Percentiles rank a stretch among this genome's conserved stretches.
Evolutionary conservation across 2,329 filamentous ascomycete genomes (phyloP).

Genomic region (Aspergillus ibericus): DNA sequence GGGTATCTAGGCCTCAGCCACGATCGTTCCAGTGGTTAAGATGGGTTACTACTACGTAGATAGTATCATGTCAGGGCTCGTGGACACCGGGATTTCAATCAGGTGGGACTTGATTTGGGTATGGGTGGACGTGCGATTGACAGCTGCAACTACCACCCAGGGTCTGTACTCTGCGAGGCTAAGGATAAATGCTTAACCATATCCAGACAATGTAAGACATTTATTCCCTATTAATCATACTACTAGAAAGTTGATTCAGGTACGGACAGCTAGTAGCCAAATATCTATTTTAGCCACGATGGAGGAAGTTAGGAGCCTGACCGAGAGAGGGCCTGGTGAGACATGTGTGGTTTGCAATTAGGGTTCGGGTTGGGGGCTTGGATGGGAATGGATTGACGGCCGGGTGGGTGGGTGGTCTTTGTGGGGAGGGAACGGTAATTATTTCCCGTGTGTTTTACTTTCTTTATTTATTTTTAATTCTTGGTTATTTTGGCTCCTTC

Average conservation of each 20-base stretch:
- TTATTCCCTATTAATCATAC: too few species aligned
- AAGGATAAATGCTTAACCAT: background rate
- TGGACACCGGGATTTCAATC: too few species aligned
- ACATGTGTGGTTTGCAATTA: conserved; percentile 11
- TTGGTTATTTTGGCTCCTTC: background rate
- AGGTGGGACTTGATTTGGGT: too few species aligned
- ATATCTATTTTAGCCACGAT: background rate
- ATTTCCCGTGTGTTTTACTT: background rate
- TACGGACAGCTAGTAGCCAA: background rate
- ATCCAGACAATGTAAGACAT: background rate
- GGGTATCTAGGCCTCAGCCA: background rate
- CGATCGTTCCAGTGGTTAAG: background rate
- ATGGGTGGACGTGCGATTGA: background rate
- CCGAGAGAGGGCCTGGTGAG: conserved; percentile 11
- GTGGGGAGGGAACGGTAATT: background rate
- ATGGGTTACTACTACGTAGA: background rate
- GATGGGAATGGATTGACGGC: conserved; percentile 5
- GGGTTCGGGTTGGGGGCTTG: background rate
- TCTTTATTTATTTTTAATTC: background rate
- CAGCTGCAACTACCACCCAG: too few species aligned
- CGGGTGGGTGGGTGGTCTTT: background rate
- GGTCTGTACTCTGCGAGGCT: too few species aligned
- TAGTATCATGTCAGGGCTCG: too few species aligned
- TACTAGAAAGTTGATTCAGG: too few species aligned
- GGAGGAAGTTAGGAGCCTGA: background rate